A percentile compares a stretch with the other conserved stretches of the same genome.
Evolutionary conservation across 2,329 filamentous ascomycete genomes (phyloP).

Genomic region (Drechslerella dactyloides): DNA sequence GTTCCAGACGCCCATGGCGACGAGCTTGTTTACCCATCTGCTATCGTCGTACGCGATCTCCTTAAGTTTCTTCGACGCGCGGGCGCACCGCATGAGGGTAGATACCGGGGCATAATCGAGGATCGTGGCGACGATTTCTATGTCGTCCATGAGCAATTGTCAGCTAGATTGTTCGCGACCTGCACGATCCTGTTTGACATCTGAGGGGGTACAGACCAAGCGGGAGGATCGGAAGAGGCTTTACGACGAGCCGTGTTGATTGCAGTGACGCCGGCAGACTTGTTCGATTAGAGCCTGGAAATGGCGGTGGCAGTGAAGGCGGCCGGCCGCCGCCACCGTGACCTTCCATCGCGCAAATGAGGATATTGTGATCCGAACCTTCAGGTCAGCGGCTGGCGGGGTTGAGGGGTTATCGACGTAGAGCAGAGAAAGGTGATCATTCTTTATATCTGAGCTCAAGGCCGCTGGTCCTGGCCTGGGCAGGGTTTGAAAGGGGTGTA

Average conservation of each 20-base stretch:
- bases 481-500: neutral
- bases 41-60: conserved; percentile 99
- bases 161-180: neutral
- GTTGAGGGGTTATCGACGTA: neutral
- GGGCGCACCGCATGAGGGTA: conserved; percentile 84
- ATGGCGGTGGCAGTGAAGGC: conserved; percentile 41
- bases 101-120: conserved; percentile 85
- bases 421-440: conserved; percentile 12
- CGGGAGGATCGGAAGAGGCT: conserved; percentile 35
- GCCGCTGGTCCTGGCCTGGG: neutral
- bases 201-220: conserved; percentile 21
- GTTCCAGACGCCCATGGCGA: conserved; percentile 89
- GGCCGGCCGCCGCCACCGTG: conserved; percentile 21
- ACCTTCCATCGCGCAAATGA: conserved; percentile 20
- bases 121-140: conserved; percentile 85
- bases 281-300: conserved; percentile 35
- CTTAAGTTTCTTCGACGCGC: conserved; percentile 81
- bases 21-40: conserved; percentile 85
- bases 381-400: conserved; percentile 1
- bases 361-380: neutral
- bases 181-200: neutral
- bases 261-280: conserved; percentile 36
- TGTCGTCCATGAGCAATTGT: conserved; percentile 28
- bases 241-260: conserved; percentile 35
- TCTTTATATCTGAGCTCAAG: neutral